Evolutionary conservation across 176 grass and related monocot genomes (phyloP), one percentile per base, ranked within the genome.

Genomic region (Oryza punctata): DNA sequence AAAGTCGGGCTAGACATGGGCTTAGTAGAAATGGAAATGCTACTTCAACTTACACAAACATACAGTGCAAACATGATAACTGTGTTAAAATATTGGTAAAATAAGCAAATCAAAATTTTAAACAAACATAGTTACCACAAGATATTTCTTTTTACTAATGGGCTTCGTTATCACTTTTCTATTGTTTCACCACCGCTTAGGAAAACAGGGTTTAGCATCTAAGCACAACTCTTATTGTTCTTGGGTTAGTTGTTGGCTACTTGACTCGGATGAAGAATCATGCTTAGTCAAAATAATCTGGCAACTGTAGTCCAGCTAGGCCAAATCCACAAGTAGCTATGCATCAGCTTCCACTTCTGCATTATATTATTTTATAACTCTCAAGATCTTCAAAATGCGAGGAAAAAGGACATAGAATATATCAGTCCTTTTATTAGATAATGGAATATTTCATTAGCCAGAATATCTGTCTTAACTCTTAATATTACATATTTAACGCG

Each of bases 1-100:
- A 57, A 71, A 50, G n/a, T 63, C 69, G n/a, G 15, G 41, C 52
- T 70, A 21, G 23, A 70, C 64, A 81, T 78, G 43, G 65, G 77
- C 24, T 2, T 64, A 65, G n/a, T 29, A 15, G 12, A 13, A 8
- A 74, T n/a, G 63, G 7, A 18, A 38, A 64, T 41, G 52, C 3
- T 70, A 65, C 52, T 57, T 57, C 33, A 46, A 61, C 16, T 6
- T n/a, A 76, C 7, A 84, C 13, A 30, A 14, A 28, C 32, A 69
- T 85, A 25, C 9, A 24, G 15, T 27, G 64, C 28, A 74, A 79
- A 76, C 9, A 54, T 7, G 18, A 18, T 14, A 54, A 54, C 6
- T 7, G 50, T 19, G 16, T 54, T 5, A 21, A 54, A 54, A 54
- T 21, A 54, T 54, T 4, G 50, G 50, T 19, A 54, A 18, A 54